These are phyloP conservation scores for Coemansia sp. DNA, from an alignment of 192 early-diverging fungal species.

Conservation along the genomic window DNA sequence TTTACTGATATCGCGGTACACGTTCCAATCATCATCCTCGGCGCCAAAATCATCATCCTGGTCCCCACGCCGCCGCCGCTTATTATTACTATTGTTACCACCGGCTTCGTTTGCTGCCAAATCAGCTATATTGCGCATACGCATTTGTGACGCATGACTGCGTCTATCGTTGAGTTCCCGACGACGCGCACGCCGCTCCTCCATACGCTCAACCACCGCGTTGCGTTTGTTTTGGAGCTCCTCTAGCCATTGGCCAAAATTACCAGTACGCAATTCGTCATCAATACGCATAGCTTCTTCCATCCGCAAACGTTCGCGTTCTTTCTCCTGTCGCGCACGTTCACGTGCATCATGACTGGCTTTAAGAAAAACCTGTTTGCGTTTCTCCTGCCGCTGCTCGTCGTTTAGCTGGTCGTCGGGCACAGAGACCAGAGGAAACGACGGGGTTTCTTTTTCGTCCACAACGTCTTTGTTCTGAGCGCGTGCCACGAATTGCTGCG, in stretches of 20 bases:
- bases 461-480: slow-evolving; percentile 82
- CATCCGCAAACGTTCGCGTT: slow-evolving; percentile 56
- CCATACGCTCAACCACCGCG: slow-evolving; percentile 69
- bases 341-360: slow-evolving; percentile 76
- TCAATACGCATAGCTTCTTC: slow-evolving; percentile 69
- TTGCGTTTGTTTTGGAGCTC: slow-evolving; percentile 66
- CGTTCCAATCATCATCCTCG: slow-evolving; percentile 89
- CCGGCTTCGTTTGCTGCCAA: slow-evolving; percentile 63
- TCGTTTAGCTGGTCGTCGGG: slow-evolving; percentile 81
- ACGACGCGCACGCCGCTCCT: slow-evolving; percentile 66
- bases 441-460: slow-evolving; percentile 73
- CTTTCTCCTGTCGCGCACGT: slow-evolving; percentile 72
- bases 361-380: slow-evolving; percentile 78
- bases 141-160: slow-evolving; percentile 80
- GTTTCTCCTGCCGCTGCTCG: slow-evolving; percentile 80
- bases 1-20: slow-evolving; percentile 90
- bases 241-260: slow-evolving; percentile 75
- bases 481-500: slow-evolving; percentile 66
- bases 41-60: slow-evolving; percentile 91
- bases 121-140: slow-evolving; percentile 85
- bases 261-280: slow-evolving; percentile 65
- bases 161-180: slow-evolving; percentile 83
- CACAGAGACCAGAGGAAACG: slow-evolving; percentile 72
- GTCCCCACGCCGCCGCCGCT: slow-evolving; percentile 52
- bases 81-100: slow-evolving; percentile 8